Evolutionary conservation across 2,329 filamentous ascomycete genomes (phyloP).

Genomic region (Aspergillus pseudotamarii): DNA sequence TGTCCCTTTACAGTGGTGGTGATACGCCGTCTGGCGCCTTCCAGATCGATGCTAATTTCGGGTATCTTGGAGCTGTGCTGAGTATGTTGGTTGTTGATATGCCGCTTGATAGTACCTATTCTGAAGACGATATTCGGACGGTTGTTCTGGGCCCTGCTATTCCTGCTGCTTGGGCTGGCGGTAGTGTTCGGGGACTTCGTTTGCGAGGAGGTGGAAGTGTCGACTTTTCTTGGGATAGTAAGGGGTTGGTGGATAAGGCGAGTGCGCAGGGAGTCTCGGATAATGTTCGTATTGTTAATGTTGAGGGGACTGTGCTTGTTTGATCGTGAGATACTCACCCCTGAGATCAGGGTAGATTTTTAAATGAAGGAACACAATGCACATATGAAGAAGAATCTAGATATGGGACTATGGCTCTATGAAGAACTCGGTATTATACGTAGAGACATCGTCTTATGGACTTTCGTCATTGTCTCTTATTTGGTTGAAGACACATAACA

Average conservation of each 20-base stretch:
- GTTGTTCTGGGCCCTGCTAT: conserved; percentile 20
- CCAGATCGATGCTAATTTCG: conserved; percentile 64
- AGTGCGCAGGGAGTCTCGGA: background rate
- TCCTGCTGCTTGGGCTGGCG: conserved; percentile 13
- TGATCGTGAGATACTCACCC: background rate
- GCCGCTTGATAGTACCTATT: conserved; percentile 1
- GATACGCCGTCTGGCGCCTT: conserved; percentile 46
- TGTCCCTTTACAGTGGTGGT: conserved; percentile 54
- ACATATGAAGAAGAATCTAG: too few relatives aligned
- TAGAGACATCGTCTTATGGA: too few relatives aligned
- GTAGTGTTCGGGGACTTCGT: conserved; percentile 11
- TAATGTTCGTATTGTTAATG: background rate
- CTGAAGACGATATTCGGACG: background rate
- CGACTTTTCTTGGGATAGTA: conserved; percentile 14
- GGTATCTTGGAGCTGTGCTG: conserved; percentile 53
- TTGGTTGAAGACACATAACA: too few relatives aligned
- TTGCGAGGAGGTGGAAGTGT: conserved; percentile 16
- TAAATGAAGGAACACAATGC: too few relatives aligned
- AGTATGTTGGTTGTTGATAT: conserved; percentile 58
- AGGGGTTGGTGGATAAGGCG: conserved; percentile 1
- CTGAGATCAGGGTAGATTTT: too few relatives aligned
- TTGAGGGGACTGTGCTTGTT: background rate
- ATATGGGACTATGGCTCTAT: too few relatives aligned
- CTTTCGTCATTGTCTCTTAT: too few relatives aligned
- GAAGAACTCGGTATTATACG: too few relatives aligned